These are phyloP conservation scores for Neodidymelliopsis sp. DNA, from an alignment of 2,329 filamentous ascomycete genomes.

Conservation along the genomic window DNA sequence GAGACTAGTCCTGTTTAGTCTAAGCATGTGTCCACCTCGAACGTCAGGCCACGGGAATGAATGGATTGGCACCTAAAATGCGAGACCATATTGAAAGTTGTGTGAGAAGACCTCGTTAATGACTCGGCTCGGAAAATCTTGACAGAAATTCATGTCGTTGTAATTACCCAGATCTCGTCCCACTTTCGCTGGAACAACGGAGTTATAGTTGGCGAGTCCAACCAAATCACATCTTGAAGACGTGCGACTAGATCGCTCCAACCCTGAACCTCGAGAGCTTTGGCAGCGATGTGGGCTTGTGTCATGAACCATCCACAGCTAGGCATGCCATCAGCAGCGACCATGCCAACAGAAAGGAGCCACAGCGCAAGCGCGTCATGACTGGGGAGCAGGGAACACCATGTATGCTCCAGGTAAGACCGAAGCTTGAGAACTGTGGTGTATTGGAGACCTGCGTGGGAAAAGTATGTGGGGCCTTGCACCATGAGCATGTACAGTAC, in stretches of 20 bases:
- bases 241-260: conserved; percentile 14
- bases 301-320: conserved; percentile 24
- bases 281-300: conserved; percentile 7
- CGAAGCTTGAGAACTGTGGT: conserved; percentile 20
- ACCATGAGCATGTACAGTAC: conserved; percentile 62
- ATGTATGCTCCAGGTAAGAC: conserved; percentile 12
- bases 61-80: neutral
- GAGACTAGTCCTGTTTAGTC: conserved; percentile 22
- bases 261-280: neutral
- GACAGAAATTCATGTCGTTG: neutral
- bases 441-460: conserved; percentile 50
- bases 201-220: conserved; percentile 9
- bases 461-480: conserved; percentile 65
- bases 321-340: conserved; percentile 15
- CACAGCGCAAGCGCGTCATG: conserved; percentile 20
- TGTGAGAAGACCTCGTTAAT: no score
- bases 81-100: neutral
- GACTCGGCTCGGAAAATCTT: neutral
- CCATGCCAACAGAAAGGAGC: conserved; percentile 27
- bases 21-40: neutral
- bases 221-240: conserved; percentile 22
- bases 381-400: conserved; percentile 2
- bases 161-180: conserved; percentile 8
- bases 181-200: conserved; percentile 16
- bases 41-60: conserved; percentile 1